Conservation (phyloP, 1,139 yeast genomes). For the Pichia sp. region DNA sequence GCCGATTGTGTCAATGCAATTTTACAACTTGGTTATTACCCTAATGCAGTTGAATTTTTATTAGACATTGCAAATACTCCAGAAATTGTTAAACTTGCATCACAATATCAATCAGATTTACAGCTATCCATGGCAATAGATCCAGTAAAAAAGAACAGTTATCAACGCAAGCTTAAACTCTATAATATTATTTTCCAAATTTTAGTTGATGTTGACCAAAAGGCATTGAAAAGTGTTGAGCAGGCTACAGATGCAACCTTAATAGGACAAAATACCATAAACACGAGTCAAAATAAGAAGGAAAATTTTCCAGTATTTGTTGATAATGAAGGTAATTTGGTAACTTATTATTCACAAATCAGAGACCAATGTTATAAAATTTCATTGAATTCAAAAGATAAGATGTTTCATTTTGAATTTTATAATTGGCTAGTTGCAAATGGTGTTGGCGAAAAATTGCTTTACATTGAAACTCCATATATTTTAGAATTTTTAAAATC, state of each 20-base stretch:
- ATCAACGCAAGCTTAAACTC: constrained; percentile 43
- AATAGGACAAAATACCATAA: constrained; percentile 9
- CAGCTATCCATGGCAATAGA: constrained; percentile 20
- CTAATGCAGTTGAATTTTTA: constrained; percentile 82
- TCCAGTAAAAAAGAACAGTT: constrained; percentile 20
- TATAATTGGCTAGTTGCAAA: constrained; percentile 89
- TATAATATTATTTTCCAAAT: constrained; percentile 72
- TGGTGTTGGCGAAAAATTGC: constrained; percentile 68
- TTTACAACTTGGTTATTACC: constrained; percentile 69
- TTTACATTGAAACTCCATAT: constrained; percentile 76
- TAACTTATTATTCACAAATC: constrained; percentile 50
- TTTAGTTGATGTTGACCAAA: constrained; percentile 63
- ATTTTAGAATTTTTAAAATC: constrained; percentile 73
- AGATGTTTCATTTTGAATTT: constrained; percentile 79
- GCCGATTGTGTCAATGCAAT: constrained; percentile 76
- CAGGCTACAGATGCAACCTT: constrained; percentile 27
- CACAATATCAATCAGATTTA: constrained; percentile 48
- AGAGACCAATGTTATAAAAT: constrained; percentile 71
- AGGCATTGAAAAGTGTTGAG: constrained; percentile 51
- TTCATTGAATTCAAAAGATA: constrained; percentile 71
- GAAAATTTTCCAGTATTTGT: constrained; percentile 19
- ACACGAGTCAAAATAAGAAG: constrained; percentile 4
- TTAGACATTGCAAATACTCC: constrained; percentile 68
- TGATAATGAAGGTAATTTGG: constrained; percentile 31
- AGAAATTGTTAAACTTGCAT: constrained; percentile 54